Evolutionary conservation across 805 yeast genomes (phyloP).

Genomic region (Saturnispora sekii): DNA sequence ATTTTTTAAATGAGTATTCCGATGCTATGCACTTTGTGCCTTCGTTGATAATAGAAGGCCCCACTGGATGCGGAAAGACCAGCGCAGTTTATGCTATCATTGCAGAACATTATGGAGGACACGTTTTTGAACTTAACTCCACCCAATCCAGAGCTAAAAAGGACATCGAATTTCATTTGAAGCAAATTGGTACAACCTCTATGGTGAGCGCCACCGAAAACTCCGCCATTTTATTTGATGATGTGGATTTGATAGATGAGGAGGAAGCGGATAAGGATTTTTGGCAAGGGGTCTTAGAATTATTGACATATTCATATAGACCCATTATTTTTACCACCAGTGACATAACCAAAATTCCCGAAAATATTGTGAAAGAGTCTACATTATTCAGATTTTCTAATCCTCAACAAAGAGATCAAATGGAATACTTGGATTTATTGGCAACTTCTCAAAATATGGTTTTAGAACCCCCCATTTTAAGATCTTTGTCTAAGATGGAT

Average conservation of each 20-base stretch:
- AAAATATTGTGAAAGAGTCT: constrained; percentile 23
- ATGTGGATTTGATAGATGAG: constrained; percentile 72
- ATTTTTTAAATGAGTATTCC: constrained; percentile 24
- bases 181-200: constrained; percentile 79
- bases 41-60: constrained; percentile 57
- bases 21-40: constrained; percentile 37
- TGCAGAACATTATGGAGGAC: constrained; percentile 46
- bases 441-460: constrained; percentile 20
- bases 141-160: constrained; percentile 65
- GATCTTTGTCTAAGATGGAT: constrained; percentile 13
- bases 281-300: constrained; percentile 62
- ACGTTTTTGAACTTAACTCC: constrained; percentile 73
- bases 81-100: constrained; percentile 61
- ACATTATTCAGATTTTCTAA: constrained; percentile 18
- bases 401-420: constrained; percentile 3
- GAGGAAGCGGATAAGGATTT: constrained; percentile 60
- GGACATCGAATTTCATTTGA: constrained; percentile 54
- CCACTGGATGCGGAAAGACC: constrained; percentile 70
- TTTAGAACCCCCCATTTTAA: constrained; percentile 16
- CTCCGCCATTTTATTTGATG: constrained; percentile 74
- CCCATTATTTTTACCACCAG: constrained; percentile 26
- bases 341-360: constrained; percentile 22
- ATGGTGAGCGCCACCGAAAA: constrained; percentile 46
- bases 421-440: constrained; percentile 21
- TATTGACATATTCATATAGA: constrained; percentile 34